These are phyloP conservation scores for Lobosporangium transversale DNA, from an alignment of 192 early-diverging fungal genomes.

Conservation along the genomic window DNA sequence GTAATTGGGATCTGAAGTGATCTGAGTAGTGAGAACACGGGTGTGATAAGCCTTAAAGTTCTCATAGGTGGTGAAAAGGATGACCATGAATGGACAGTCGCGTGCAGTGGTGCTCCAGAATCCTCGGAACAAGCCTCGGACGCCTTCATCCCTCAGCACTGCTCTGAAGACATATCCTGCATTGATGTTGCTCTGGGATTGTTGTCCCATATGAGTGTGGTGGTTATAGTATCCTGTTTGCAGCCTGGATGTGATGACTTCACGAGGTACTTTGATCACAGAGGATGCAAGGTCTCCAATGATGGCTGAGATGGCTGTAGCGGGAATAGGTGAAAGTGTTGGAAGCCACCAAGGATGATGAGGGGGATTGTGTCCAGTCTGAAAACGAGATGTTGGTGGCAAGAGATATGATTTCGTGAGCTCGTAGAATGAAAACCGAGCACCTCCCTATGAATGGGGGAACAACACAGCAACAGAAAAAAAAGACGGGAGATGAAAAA, in stretches of 20 bases:
- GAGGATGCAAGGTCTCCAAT: constrained; percentile 76
- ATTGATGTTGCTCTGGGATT: constrained; percentile 43
- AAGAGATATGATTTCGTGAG: constrained; percentile 66
- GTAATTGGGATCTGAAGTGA: constrained; percentile 52
- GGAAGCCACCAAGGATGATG: constrained; percentile 53
- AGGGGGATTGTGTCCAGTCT: constrained; percentile 38
- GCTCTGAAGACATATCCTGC: constrained; percentile 61
- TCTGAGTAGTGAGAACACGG: constrained; percentile 48
- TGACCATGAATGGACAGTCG: constrained; percentile 84
- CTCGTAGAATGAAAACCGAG: constrained; percentile 77
- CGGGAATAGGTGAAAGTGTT: constrained; percentile 60
- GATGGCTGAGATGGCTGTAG: constrained; percentile 76
- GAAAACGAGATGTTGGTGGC: constrained; percentile 51
- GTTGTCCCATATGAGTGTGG: constrained; percentile 10
- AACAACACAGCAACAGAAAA: constrained; percentile 2
- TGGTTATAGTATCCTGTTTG: constrained; percentile 69
- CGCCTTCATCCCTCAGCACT: constrained; percentile 67
- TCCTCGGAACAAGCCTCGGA: constrained; percentile 71
- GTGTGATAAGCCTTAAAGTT: constrained; percentile 77
- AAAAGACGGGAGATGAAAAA: neutral
- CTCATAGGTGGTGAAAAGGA: constrained; percentile 79
- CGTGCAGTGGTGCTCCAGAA: constrained; percentile 77
- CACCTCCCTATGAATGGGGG: constrained; percentile 62
- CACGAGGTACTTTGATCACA: constrained; percentile 81
- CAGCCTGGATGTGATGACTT: constrained; percentile 76